These are phyloP conservation scores for Pseudogymnoascus sp. DNA, from an alignment of 2,329 filamentous ascomycete species.

Conservation along the genomic window DNA sequence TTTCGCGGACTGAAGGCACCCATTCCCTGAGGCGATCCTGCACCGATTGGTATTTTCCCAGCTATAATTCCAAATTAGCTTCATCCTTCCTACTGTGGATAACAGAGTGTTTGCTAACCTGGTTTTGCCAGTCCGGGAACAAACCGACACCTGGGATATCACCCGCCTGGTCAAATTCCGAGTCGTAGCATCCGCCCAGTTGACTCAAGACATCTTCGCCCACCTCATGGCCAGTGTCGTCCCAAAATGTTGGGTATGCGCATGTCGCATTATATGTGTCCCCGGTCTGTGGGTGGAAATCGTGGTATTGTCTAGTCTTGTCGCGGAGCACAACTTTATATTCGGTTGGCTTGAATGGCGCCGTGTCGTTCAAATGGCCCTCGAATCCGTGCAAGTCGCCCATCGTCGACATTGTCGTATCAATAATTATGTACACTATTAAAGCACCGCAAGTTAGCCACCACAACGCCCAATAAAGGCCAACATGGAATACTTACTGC, in stretches of 20 bases:
- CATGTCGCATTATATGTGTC: slow-evolving; percentile 43
- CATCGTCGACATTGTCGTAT: slow-evolving; percentile 58
- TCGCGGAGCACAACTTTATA: slow-evolving; percentile 39
- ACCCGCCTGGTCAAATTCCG: slow-evolving; percentile 47
- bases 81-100: slow-evolving; percentile 47
- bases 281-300: slow-evolving; percentile 35
- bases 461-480: neutral
- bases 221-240: slow-evolving; percentile 44
- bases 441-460: neutral
- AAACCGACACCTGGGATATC: slow-evolving; percentile 34
- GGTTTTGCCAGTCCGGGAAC: neutral
- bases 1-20: slow-evolving; percentile 46
- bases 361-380: slow-evolving; percentile 46
- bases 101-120: neutral
- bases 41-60: slow-evolving; percentile 57
- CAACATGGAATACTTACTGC: slow-evolving; percentile 26
- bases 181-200: slow-evolving; percentile 30
- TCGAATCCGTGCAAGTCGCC: slow-evolving; percentile 55
- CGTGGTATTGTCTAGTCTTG: slow-evolving; percentile 50
- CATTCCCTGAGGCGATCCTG: slow-evolving; percentile 59
- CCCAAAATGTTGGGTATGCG: slow-evolving; percentile 52
- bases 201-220: slow-evolving; percentile 42
- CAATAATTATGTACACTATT: slow-evolving; percentile 51
- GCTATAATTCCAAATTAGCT: slow-evolving; percentile 52
- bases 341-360: slow-evolving; percentile 46